Conservation (phyloP, 1,284 basidiomycete genomes). For the Heterobasidion irregulare region DNA sequence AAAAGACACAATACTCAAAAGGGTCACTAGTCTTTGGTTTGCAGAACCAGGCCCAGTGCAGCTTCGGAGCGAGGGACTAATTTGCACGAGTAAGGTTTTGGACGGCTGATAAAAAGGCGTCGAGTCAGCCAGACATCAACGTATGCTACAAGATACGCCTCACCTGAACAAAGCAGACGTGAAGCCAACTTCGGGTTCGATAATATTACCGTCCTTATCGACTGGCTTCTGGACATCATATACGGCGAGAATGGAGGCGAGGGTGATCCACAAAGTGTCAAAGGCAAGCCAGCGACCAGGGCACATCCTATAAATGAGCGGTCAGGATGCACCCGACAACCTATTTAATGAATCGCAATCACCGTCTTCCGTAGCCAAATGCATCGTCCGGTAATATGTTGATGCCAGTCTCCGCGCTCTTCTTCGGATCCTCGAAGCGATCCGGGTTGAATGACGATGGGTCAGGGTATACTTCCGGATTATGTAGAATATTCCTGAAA, state of each 20-base stretch:
- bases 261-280: background rate
- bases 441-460: constrained; percentile 1
- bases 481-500: constrained; percentile 1
- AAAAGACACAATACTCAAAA: too few relatives aligned
- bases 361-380: constrained; percentile 2
- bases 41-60: background rate
- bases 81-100: background rate
- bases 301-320: background rate
- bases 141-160: background rate
- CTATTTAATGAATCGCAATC: background rate
- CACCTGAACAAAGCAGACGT: background rate
- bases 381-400: background rate
- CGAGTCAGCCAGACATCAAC: too few relatives aligned
- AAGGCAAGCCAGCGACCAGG: background rate
- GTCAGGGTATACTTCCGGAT: background rate
- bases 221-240: background rate
- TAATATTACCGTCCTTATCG: background rate
- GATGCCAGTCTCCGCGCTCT: background rate
- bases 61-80: background rate
- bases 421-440: background rate
- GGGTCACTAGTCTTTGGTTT: background rate
- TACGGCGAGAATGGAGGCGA: background rate
- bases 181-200: background rate
- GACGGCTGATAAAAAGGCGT: background rate
- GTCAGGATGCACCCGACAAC: background rate